Percentiles rank a stretch among this genome's conserved stretches.
These are phyloP conservation scores for Leccinum griseonigrum DNA, from an alignment of 1,284 basidiomycete species.

Conservation along the genomic window DNA sequence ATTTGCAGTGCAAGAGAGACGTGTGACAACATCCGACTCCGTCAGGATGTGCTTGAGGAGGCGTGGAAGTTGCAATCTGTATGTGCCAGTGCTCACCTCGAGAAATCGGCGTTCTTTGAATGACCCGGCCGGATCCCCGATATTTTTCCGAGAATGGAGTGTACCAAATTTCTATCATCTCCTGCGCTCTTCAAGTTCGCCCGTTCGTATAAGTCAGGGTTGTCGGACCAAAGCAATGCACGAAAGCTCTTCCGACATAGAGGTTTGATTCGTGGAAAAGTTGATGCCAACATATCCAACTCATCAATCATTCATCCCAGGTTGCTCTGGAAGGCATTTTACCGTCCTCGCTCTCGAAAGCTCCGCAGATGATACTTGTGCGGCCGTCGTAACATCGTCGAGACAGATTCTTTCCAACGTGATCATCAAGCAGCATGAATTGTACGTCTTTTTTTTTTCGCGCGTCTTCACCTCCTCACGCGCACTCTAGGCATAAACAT, in stretches of 20 bases:
- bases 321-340: conserved; percentile 31
- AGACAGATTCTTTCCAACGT: conserved; percentile 77
- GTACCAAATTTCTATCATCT: no score
- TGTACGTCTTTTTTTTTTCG: conserved; percentile 38
- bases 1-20: no score
- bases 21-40: no score
- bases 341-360: conserved; percentile 81
- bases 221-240: neutral
- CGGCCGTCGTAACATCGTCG: conserved; percentile 72
- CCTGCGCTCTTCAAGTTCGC: neutral
- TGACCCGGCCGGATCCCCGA: no score
- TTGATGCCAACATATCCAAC: neutral
- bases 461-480: neutral
- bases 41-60: no score
- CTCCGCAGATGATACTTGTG: conserved; percentile 90
- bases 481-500: conserved; percentile 50
- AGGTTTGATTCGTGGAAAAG: neutral
- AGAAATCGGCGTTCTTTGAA: no score
- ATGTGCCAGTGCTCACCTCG: no score
- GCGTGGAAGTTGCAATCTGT: no score
- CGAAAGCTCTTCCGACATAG: neutral
- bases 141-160: no score
- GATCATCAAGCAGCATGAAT: conserved; percentile 73
- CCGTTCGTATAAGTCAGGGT: neutral
- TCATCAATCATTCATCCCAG: neutral